Evolutionary conservation across 176 grass and related monocot species (phyloP), one percentile per base, ranked within the genome.

Genomic region (Ensete glaucum): DNA sequence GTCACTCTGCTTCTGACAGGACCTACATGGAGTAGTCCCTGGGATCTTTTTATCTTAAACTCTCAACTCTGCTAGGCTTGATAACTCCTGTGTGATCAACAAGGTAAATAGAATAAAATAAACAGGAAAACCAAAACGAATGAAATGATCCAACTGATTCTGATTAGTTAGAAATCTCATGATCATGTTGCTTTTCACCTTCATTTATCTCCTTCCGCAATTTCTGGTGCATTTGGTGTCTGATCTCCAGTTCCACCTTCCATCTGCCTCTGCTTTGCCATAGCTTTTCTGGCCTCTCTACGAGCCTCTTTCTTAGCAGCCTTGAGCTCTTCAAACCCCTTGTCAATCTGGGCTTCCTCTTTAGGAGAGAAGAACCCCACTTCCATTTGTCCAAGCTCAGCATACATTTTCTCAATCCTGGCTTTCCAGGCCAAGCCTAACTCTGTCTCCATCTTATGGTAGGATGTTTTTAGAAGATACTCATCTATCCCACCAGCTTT

Each of bases 401-500:
- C 83, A 82, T 98, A 98, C 95, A 98, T 91, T 82, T 89, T 93
- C 83, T 98, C 95, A 55, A 98, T 80, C 73, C 81, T 88, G 77
- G 82, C 84, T 76, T 98, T 98, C 95, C 90, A 98, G 16, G 82
- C 68, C 76, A 98, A 73, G 17, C 88, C 84, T 76, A 91, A 80
- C 85, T 94, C 95, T 62, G 90, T 93, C 52, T 93, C 90, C 88
- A 98, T 93, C 83, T 94, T 89, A 60, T 77, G 75, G 70, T 93
- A 89, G 79, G 95, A 90, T 57, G 90, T 98, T 50, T 91, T 93
- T 64, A 98, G 81, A 69, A 98, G 84, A 82, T 98, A 98, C 75
- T 98, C 95, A 25, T 98, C 95, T 77, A 98, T 91, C 9, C 95
- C 90, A 50, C 95, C 95, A 71, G 95, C 95, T 83, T 98, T 98